These are phyloP conservation scores for Artemisia argyi DNA, from an alignment of 129 eudicot species.

Conservation along the genomic window DNA sequence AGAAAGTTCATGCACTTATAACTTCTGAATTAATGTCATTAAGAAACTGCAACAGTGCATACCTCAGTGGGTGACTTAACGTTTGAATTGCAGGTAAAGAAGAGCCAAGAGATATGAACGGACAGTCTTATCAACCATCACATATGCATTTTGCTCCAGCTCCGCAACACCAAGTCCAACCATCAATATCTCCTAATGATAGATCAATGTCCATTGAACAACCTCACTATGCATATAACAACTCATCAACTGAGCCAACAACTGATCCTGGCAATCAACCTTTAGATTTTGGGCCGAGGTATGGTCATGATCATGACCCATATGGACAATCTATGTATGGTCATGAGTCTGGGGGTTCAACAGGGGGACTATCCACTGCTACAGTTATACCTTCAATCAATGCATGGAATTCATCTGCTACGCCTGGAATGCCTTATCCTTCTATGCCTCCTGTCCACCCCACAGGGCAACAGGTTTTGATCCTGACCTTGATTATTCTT, in stretches of 20 bases:
- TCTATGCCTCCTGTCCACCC: conserved; percentile 47
- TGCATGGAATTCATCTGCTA: conserved; percentile 22
- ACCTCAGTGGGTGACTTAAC: conserved; percentile 37
- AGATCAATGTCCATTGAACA: conserved; percentile 48
- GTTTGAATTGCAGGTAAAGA: conserved; percentile 64
- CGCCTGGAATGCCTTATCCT: conserved; percentile 55
- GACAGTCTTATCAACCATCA: conserved; percentile 43
- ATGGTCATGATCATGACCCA: conserved; percentile 55
- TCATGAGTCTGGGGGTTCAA: too few relatives aligned
- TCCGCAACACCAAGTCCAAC: conserved; percentile 51
- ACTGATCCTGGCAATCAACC: conserved; percentile 75
- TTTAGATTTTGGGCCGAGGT: conserved; percentile 57
- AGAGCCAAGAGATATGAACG: conserved; percentile 49
- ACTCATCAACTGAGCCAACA: conserved; percentile 45
- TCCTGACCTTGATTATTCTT: conserved; percentile 18
- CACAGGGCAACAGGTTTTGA: conserved; percentile 62
- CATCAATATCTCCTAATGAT: conserved; percentile 44
- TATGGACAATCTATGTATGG: conserved; percentile 20
- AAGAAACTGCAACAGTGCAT: conserved; percentile 6
- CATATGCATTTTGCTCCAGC: conserved; percentile 45
- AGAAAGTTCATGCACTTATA: too few relatives aligned
- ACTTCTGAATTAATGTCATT: conserved; percentile 1
- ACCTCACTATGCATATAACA: conserved; percentile 49
- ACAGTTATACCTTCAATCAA: too few relatives aligned
- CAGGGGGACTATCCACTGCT: too few relatives aligned